Conservation (phyloP, 177 flowering plant genomes). For the Vitis hybrid region DNA sequence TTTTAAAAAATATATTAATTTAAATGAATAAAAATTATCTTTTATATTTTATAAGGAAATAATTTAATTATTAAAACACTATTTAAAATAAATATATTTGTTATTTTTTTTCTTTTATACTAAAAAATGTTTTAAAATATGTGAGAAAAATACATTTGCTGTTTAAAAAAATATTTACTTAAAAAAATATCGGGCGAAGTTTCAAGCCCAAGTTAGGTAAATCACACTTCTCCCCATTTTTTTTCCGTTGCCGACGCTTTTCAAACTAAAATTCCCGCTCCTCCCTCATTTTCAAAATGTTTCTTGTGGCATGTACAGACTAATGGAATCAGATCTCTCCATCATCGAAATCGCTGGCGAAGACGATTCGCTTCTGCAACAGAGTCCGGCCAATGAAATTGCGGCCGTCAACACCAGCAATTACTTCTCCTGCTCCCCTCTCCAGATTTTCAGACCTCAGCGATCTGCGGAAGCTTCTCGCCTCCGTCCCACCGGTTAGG, state of each 20-base stretch:
- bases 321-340: constrained; percentile 43
- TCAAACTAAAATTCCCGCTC: background rate
- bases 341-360: constrained; percentile 39
- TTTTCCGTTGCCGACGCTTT: too few species aligned
- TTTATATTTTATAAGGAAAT: too few species aligned
- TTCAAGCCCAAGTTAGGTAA: background rate
- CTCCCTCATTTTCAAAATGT: background rate
- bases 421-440: constrained; percentile 45
- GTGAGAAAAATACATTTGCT: too few species aligned
- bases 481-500: constrained; percentile 19
- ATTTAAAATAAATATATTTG: too few species aligned
- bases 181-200: too few species aligned
- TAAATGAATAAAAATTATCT: too few species aligned
- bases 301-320: constrained; percentile 10
- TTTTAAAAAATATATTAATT: too few species aligned
- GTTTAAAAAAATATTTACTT: too few species aligned
- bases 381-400: constrained; percentile 13
- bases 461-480: constrained; percentile 6
- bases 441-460: constrained; percentile 27
- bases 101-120: too few species aligned
- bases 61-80: too few species aligned
- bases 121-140: too few species aligned
- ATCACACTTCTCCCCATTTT: background rate
- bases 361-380: constrained; percentile 45
- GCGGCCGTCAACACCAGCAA: background rate